A percentile compares a stretch with the other conserved stretches of the same genome.
phyloP scores from a whole-genome alignment of 139 green algal species.

The Volvox reticuliferus region DNA sequence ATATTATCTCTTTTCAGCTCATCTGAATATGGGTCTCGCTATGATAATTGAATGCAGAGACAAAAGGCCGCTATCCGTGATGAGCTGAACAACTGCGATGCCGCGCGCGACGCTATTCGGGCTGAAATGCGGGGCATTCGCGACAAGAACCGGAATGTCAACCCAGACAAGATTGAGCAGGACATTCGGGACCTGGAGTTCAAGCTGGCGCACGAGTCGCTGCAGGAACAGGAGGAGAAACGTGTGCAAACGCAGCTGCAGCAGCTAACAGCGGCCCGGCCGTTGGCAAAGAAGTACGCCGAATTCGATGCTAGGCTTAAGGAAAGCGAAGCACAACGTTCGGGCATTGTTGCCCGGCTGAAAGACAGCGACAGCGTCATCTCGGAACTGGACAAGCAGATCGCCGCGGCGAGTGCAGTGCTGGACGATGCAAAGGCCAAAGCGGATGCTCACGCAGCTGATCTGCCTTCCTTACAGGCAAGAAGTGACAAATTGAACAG shows the following conservation, averaged over 20 bases:
- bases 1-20: neutral
- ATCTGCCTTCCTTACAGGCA: conserved; percentile 48
- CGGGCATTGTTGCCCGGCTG: conserved; percentile 45
- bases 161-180: conserved; percentile 51
- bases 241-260: conserved; percentile 47
- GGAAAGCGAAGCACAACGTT: conserved; percentile 24
- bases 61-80: conserved; percentile 65
- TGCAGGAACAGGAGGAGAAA: conserved; percentile 60
- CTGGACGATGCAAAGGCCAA: conserved; percentile 53
- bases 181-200: conserved; percentile 62
- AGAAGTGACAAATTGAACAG: neutral
- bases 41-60: conserved; percentile 45
- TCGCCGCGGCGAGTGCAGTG: conserved; percentile 23
- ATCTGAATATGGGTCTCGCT: neutral
- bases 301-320: conserved; percentile 53
- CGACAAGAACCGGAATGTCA: conserved; percentile 47
- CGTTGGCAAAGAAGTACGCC: conserved; percentile 43
- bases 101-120: conserved; percentile 47
- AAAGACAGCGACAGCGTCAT: conserved; percentile 60
- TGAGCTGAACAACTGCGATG: conserved; percentile 54
- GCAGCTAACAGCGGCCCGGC: conserved; percentile 41
- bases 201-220: conserved; percentile 64
- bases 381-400: conserved; percentile 24
- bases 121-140: conserved; percentile 48
- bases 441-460: conserved; percentile 36